Base-by-base conservation (phyloP, 2,329 filamentous ascomycete species). In the Geosmithia morbida region DNA sequence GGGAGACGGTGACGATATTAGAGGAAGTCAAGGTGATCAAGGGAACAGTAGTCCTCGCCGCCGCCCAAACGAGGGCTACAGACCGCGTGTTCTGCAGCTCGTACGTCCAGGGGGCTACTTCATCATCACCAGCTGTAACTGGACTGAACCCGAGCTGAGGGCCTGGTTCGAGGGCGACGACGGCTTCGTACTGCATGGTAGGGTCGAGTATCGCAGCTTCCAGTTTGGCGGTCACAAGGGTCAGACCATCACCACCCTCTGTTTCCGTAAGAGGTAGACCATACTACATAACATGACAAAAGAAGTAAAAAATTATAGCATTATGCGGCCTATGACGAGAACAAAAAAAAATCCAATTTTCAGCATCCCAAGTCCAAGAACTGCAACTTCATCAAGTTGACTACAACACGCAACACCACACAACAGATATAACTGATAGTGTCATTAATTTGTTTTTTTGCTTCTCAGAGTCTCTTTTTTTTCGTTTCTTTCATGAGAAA, bases 101-200 rank as follows among this genome's bases (percentile, higher is more conserved):
- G 74, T 97, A 46, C 79, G 77, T 55, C 67, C 65, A 1, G 83
- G 81, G 1, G 87, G 87, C 0, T 70, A 87, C 20, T 76, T 97
- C 55, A 65, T 96, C 50, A 78, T 98, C 47, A 97, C 92, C 48
- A 96, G 88, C 64, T 98, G 92, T 63, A 98, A 98, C 66, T 98
- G 92, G 92, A 97, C 90, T 1, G 88, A 92, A 67, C 76, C 80
- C 41, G 92, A 98, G 69, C 66, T 98, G 56, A 70, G 74, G 50
- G 66, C 66, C 16, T 97, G 90, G 88, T 92, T 97, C 60, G 79
- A 74, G 46, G 46, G 26, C 11, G 41, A 53, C 10, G 61, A 64
- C 49, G 59, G 68, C 45, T 71, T 94, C 54, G 68, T 69, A 51
- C 76, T 80, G 48, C 80, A 77, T 47, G 81, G 77, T 1, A 74